A percentile compares a stretch with the other conserved stretches of the same genome.
These are phyloP conservation scores for Aspergillus intermedius DNA, from an alignment of 2,329 filamentous ascomycete species.

Conservation along the genomic window DNA sequence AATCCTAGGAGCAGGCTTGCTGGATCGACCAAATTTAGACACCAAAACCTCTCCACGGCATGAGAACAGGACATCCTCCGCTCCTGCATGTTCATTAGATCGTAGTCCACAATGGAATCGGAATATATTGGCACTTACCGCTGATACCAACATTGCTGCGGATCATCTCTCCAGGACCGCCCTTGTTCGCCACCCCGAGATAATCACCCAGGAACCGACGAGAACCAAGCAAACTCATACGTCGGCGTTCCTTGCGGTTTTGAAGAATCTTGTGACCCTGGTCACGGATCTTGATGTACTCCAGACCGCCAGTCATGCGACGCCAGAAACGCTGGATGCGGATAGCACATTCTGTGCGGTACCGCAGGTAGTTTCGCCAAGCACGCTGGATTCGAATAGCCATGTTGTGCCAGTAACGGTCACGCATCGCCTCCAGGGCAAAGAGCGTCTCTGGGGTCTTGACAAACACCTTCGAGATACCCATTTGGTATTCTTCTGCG, in stretches of 20 bases:
- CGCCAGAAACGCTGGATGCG: conserved; percentile 95
- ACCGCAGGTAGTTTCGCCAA: conserved; percentile 92
- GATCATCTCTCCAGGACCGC: conserved; percentile 74
- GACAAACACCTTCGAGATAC: conserved; percentile 94
- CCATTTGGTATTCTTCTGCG: conserved; percentile 92
- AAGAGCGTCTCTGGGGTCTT: conserved; percentile 97
- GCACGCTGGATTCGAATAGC: conserved; percentile 93
- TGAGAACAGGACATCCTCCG: conserved; percentile 76
- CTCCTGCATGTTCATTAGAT: conserved; percentile 18
- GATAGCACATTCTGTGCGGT: conserved; percentile 84
- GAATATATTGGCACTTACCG: conserved; percentile 39
- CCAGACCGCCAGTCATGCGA: conserved; percentile 82
- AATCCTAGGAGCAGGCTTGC: conserved; percentile 81
- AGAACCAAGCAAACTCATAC: conserved; percentile 86
- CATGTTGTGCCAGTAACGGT: conserved; percentile 99
- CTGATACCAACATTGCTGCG: conserved; percentile 66
- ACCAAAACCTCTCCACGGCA: conserved; percentile 85
- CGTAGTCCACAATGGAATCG: background rate
- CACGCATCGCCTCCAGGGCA: conserved; percentile 93
- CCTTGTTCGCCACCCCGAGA: conserved; percentile 73
- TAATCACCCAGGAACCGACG: conserved; percentile 94
- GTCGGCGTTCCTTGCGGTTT: conserved; percentile 80
- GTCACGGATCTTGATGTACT: conserved; percentile 82
- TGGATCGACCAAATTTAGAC: conserved; percentile 92
- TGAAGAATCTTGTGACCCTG: conserved; percentile 76